These are phyloP conservation scores for Neonectria punicea DNA, from an alignment of 2,329 filamentous ascomycete species.

Conservation along the genomic window DNA sequence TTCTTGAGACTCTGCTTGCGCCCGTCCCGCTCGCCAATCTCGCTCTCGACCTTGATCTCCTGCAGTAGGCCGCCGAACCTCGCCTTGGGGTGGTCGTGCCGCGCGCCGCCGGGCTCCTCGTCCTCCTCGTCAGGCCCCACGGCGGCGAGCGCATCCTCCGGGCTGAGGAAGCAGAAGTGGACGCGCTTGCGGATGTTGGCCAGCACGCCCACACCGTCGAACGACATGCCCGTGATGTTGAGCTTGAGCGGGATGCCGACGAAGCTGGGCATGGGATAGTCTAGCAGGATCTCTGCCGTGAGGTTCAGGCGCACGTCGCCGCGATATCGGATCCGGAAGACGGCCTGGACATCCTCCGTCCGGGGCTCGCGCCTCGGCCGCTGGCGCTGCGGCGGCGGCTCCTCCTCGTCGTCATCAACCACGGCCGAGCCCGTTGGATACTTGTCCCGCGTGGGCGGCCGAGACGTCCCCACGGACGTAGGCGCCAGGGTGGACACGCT, in stretches of 20 bases:
- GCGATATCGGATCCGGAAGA: conserved; percentile 89
- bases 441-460: conserved; percentile 67
- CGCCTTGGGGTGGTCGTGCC: conserved; percentile 44
- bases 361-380: conserved; percentile 72
- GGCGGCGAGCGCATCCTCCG: conserved; percentile 86
- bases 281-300: conserved; percentile 93
- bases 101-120: conserved; percentile 34
- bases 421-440: conserved; percentile 51
- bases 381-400: conserved; percentile 37
- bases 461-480: conserved; percentile 62
- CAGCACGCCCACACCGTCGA: conserved; percentile 92
- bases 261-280: conserved; percentile 99
- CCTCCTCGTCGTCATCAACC: conserved; percentile 50
- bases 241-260: conserved; percentile 94
- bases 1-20: conserved; percentile 97
- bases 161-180: conserved; percentile 94
- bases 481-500: conserved; percentile 71
- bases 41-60: conserved; percentile 95
- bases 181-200: conserved; percentile 90
- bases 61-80: conserved; percentile 81
- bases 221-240: conserved; percentile 93
- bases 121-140: conserved; percentile 62
- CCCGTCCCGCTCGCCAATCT: conserved; percentile 92
- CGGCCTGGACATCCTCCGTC: conserved; percentile 89
- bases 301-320: conserved; percentile 89